Conservation (phyloP, 371 early-diverging fungal genomes). For the Mortierella polycephala region DNA sequence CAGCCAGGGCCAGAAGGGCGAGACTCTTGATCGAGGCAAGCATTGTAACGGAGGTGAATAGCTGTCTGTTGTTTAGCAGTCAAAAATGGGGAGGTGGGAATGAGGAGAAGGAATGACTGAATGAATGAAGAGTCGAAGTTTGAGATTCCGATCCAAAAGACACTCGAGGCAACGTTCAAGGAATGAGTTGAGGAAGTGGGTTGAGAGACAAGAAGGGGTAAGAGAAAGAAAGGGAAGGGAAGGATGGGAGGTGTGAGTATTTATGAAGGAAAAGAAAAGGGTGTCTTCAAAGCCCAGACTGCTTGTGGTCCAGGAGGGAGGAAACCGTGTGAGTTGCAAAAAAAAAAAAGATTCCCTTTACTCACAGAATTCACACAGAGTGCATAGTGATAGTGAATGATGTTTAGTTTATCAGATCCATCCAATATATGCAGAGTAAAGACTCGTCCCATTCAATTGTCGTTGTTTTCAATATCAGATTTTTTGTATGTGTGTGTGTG, state of each 20-base stretch:
- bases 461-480: slow-evolving; percentile 16
- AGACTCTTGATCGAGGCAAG: slow-evolving; percentile 45
- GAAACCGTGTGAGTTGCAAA: not conserved
- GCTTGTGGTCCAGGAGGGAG: not conserved
- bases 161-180: slow-evolving; percentile 9
- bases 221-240: slow-evolving; percentile 5
- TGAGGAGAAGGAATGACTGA: not conserved
- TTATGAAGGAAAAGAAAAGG: slow-evolving; percentile 17
- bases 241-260: slow-evolving; percentile 13
- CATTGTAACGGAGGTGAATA: slow-evolving; percentile 1
- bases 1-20: slow-evolving; percentile 49
- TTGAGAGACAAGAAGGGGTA: not conserved
- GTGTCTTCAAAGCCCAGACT: not conserved
- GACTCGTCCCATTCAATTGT: not conserved
- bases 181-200: not conserved
- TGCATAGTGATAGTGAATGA: too few relatives aligned
- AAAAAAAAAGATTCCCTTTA: not conserved
- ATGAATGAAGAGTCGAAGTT: not conserved
- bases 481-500: not conserved
- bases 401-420: slow-evolving; percentile 19
- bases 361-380: too few relatives aligned
- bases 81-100: not conserved
- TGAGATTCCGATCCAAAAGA: slow-evolving; percentile 3
- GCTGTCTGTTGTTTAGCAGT: too few relatives aligned
- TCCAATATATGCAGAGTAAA: not conserved